These are phyloP conservation scores for Dimargaris cristalligena DNA, from an alignment of 192 early-diverging fungal genomes.

Conservation along the genomic window DNA sequence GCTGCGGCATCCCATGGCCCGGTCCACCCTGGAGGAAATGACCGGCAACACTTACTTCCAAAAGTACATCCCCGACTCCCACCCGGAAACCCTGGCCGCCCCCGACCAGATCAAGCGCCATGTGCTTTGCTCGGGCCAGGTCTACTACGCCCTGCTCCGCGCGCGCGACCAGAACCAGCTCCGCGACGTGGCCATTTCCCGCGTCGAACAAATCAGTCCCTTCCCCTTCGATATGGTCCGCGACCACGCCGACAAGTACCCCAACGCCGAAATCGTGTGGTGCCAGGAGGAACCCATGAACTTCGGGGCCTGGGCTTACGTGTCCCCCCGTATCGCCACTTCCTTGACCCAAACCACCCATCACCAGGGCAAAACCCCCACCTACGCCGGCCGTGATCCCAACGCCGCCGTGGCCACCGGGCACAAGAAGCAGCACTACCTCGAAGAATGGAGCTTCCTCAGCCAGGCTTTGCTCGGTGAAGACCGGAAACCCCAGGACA, in stretches of 20 bases:
- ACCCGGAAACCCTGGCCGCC: constrained; percentile 54
- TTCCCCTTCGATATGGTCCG: constrained; percentile 89
- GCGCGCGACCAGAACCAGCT: constrained; percentile 87
- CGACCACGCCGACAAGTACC: constrained; percentile 76
- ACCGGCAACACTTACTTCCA: constrained; percentile 65
- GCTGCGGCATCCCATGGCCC: constrained; percentile 85
- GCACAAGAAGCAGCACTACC: constrained; percentile 85
- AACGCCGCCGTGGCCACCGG: constrained; percentile 85
- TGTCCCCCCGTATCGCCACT: constrained; percentile 74
- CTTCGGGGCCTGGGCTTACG: constrained; percentile 79
- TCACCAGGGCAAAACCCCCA: constrained; percentile 40
- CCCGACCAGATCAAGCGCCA: constrained; percentile 81
- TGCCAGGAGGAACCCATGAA: constrained; percentile 93
- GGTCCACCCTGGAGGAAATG: constrained; percentile 71
- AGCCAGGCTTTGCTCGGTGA: constrained; percentile 55
- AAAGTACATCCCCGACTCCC: constrained; percentile 82
- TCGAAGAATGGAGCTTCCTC: constrained; percentile 58
- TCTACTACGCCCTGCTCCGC: constrained; percentile 82
- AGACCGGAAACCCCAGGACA: constrained; percentile 41
- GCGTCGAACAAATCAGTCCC: constrained; percentile 85
- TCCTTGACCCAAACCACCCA: constrained; percentile 52
- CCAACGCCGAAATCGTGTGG: constrained; percentile 82
- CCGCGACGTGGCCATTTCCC: constrained; percentile 74
- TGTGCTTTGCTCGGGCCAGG: constrained; percentile 91
- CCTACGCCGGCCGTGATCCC: constrained; percentile 75